Base-by-base conservation (phyloP, 768 basidiomycete species). In the Lentinula guzmanii region DNA sequence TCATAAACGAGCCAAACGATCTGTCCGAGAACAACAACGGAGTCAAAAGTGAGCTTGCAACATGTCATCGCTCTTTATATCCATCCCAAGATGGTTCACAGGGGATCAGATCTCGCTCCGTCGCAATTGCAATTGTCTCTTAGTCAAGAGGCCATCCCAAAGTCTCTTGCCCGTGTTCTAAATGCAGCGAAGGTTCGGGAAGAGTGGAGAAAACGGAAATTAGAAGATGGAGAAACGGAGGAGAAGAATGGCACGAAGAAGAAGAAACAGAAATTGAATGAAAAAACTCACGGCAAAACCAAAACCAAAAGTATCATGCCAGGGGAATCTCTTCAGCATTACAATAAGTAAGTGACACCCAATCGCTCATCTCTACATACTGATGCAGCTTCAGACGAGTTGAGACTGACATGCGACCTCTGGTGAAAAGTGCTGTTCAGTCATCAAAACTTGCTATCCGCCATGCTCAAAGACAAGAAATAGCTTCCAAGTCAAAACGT, bases 281-380 rank as follows among this genome's bases (percentile, higher is more conserved):
- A 52, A 1, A 58, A 65, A 61, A 46, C 21, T 4, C 31, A 33
- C 7, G 16, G n/a, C 16, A 51, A 24, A 28, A n/a, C n/a, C 16
- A 51, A 24, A 28, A n/a, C n/a, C 43, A 68, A 86, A 43, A 75
- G 67, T 51, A 90, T 90, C 33, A 76, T 80, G 61, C 82, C 84
- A 0, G 84, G 86, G 48, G 91, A 93, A 71, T 86, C 89, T 0
- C 78, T 92, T 57, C 78, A 82, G 59, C 86, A 90, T 74, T 93
- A 91, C 71, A 88, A 91, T 70, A 77, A 83, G 90, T 90, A 65
- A 56, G 82, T 70, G 50, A 24, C 11, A 15, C 28, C 13, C 16
- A 31, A 9, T 57, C 51, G 34, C 18, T 45, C 34, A 61, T 45
- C 37, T 42, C 4, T 48, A n/a, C 9, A 34, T 51, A 33, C 48